Evolutionary conservation across 2,329 filamentous ascomycete species (phyloP), one percentile per base, ranked within the genome.

Genomic region (Huntiella omanensis): DNA sequence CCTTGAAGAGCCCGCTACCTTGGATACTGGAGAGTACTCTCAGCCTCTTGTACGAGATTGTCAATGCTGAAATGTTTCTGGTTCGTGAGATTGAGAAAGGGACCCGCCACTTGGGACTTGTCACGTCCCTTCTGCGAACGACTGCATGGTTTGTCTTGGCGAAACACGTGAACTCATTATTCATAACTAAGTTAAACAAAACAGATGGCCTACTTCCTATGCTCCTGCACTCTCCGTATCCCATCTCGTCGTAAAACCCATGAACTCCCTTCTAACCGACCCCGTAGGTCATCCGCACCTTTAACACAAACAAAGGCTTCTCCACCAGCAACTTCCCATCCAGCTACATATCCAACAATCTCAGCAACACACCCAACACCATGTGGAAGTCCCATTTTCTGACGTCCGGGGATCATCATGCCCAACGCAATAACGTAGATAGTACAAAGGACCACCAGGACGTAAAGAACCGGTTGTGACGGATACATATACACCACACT

Each of bases 341-440:
- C 77, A 49, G 83, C 76, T 37, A 88, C 67, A 58, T 88, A 87
- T 56, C 76, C 80, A 53, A 92, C 71, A 16, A 87, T 67, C 57
- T 87, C 84, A 1, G 82, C 81, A 13, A 92, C 67, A 40, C 73
- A 83, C 50, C 70, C 73, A 36, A 83, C 76, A 4, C 70, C 69
- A 57, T 92, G 85, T 0, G 85, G 84, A 1, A 93, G 70, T 37
- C 77, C 66, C 53, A 77, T 74, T 35, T 69, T 65, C 37, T 66
- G 62, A 11, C 82, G 70, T 10, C 66, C 62, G 0, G 80, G 80
- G 54, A 81, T 63, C 48, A 84, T 62, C 4, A 73, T 60, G 37
- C 73, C 57, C 43, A 88, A 65, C 10, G 70, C 75, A n/a, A 75
- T 53, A 8, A 78, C 66, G 61, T 82, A 88, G 17, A 93, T 60